Evolutionary conservation across 495 filamentous ascomycete species (phyloP).

Genomic region (Hyaloscypha finlandica): DNA sequence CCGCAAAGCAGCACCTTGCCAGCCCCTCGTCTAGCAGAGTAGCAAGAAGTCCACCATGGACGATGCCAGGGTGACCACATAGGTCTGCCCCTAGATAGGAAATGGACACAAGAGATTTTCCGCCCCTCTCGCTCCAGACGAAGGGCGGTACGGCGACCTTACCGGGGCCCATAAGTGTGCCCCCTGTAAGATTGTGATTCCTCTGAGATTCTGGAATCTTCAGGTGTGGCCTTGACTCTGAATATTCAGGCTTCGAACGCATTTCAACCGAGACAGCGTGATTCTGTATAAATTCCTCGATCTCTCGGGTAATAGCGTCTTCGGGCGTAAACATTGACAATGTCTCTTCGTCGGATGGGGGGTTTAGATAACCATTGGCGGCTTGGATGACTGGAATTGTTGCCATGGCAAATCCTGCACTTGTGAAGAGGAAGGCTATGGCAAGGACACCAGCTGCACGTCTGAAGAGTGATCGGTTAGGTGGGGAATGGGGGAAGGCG

Average conservation of each 20-base stretch:
- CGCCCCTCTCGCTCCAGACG: constrained; percentile 68
- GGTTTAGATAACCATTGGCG: constrained; percentile 47
- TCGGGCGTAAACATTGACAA: constrained; percentile 64
- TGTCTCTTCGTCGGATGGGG: constrained; percentile 71
- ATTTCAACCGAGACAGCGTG: constrained; percentile 71
- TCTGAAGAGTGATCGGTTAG: constrained; percentile 31
- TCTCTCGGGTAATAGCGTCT: constrained; percentile 59
- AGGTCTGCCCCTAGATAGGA: constrained; percentile 79
- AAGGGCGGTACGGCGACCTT: constrained; percentile 82
- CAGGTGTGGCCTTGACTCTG: constrained; percentile 82
- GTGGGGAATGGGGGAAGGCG: constrained; percentile 6
- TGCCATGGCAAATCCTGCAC: constrained; percentile 56
- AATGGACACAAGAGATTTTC: constrained; percentile 72
- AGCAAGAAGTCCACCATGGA: constrained; percentile 90
- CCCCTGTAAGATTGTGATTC: constrained; percentile 76
- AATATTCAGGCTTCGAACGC: constrained; percentile 65
- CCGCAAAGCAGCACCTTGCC: constrained; percentile 87
- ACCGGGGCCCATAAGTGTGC: constrained; percentile 73
- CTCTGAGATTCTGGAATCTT: constrained; percentile 72
- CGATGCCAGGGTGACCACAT: constrained; percentile 88
- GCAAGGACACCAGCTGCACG: constrained; percentile 37
- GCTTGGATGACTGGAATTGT: constrained; percentile 47
- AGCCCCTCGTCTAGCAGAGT: constrained; percentile 92
- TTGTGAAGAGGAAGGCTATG: constrained; percentile 46
- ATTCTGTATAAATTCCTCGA: constrained; percentile 71